Base-by-base conservation (phyloP, 768 basidiomycete species). In the Chiua virens region DNA sequence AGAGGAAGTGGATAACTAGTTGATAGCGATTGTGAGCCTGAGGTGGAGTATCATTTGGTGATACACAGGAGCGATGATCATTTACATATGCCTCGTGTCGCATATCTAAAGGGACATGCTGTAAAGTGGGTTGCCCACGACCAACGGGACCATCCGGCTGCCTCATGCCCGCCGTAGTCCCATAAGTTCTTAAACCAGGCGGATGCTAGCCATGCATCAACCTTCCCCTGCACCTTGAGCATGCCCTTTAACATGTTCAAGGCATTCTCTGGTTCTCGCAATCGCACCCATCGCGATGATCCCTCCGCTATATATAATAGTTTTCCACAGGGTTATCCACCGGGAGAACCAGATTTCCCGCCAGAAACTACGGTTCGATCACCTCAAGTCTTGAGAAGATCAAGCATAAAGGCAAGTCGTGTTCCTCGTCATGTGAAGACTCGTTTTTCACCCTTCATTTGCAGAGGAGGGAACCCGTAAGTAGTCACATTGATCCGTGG, bases 221-320 rank as follows among this genome's bases (percentile, higher is more conserved):
- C 42, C 60, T 52, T 56, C 48, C 44, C 52, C 43, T 45, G 45
- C 48, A 50, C 62, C 54, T 50, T 47, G 61, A 67, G 65, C 49
- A 69, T 69, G 67, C 67, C 67, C 54, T 71, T 69, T 53, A 71
- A 69, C 55, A 69, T 69, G 69, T 69, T 69, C 58, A 69, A 69
- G 57, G 67, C 63, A 57, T 65, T 69, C 42, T 54, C 65, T 50
- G 58, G 69, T 54, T 68, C 65, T 49, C 67, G 67, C 64, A 71
- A 55, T 56, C 67, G 67, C 34, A 27, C 42, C 22, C 57, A 65
- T 42, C 67, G 58, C 40, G 62, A 53, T 21, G 67, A 67, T 55
- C 45, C 59, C 25, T 34, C 34, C 9, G 36, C 51, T 38, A 51
- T 59, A 42, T 69, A 65, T 18, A 20, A 48, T 5, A 61, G 63